Evolutionary conservation across 257 asterid genomes (phyloP), one percentile per base, ranked within the genome.

Genomic region (Solanum okadae): DNA sequence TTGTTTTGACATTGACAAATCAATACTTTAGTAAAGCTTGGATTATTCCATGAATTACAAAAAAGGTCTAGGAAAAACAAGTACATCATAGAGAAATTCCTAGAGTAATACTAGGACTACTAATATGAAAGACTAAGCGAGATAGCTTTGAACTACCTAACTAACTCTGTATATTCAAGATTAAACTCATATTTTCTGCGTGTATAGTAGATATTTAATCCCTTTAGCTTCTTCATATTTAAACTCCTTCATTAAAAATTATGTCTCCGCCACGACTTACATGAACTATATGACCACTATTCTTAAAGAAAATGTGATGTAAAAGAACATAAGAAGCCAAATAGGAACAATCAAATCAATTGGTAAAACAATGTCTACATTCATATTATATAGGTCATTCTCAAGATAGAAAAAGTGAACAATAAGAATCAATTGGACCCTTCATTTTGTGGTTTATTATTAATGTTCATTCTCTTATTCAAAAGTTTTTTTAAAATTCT

Each of bases 1-100:
- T 25, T 20, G 5, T 15, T 44, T 44, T 15, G 81, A 73, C 59
- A 89, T 87, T 49, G 90, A 87, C 87, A 71, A 87, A 72, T 88
- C 90, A 56, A 37, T 34, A 49, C 52, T 76, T 77, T 79, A 87
- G 79, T 89, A 79, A 86, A 83, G 33, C 86, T 75, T 87, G 88
- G 59, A 79, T 22, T 90, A 79, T 22, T 90, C 78, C 89, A 44
- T 72, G 77, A 76, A 31, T 88, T 77, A 71, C 23, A 3, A 23
- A 27, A n/a, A 33, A 72, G 25, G 25, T 72, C 6, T 29, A 14
- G 6, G 77, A 29, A 70, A 15, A 71, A 15, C 77, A 70, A 15
- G 38, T 70, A 29, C 7, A 70, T 70, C 38, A 29, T 6, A 29
- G 77, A 70, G 23, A 70, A 56, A 56, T 3, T 56, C 11, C 65